phyloP scores from a whole-genome alignment of 1,284 basidiomycete species.

The Sporisorium sorghi region DNA sequence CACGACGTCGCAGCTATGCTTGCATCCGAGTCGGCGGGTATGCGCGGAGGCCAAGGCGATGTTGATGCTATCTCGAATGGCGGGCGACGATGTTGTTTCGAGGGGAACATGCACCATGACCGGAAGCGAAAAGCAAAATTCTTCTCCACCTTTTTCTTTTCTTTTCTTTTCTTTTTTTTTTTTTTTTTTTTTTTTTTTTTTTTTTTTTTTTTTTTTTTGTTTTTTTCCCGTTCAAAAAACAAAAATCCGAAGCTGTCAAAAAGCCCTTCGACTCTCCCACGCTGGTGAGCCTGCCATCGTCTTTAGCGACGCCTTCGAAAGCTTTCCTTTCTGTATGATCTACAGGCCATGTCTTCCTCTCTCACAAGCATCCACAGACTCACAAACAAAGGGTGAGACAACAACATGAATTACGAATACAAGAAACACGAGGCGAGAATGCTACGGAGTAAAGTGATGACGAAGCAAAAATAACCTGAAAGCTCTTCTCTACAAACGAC shows the following conservation, averaged over 20 bases:
- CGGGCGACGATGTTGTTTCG: slow-evolving; percentile 12
- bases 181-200: slow-evolving; percentile 14
- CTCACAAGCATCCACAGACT: too few relatives aligned
- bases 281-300: too few relatives aligned
- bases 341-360: too few relatives aligned
- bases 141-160: slow-evolving; percentile 14
- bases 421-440: not conserved
- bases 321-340: too few relatives aligned
- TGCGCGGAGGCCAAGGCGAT: not conserved
- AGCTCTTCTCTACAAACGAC: slow-evolving; percentile 15
- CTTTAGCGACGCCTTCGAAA: not conserved
- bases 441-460: not conserved
- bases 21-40: slow-evolving; percentile 4
- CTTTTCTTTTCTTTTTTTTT: slow-evolving; percentile 22
- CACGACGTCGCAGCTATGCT: not conserved
- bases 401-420: not conserved
- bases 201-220: slow-evolving; percentile 7
- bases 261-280: too few relatives aligned
- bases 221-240: not conserved
- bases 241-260: not conserved
- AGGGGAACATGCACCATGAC: slow-evolving; percentile 44
- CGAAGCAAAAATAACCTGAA: not conserved
- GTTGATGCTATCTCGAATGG: not conserved
- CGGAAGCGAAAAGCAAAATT: slow-evolving; percentile 24
- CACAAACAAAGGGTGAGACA: too few relatives aligned